Conservation (phyloP, 805 yeast species). For the Ogataea haglerorum region DNA sequence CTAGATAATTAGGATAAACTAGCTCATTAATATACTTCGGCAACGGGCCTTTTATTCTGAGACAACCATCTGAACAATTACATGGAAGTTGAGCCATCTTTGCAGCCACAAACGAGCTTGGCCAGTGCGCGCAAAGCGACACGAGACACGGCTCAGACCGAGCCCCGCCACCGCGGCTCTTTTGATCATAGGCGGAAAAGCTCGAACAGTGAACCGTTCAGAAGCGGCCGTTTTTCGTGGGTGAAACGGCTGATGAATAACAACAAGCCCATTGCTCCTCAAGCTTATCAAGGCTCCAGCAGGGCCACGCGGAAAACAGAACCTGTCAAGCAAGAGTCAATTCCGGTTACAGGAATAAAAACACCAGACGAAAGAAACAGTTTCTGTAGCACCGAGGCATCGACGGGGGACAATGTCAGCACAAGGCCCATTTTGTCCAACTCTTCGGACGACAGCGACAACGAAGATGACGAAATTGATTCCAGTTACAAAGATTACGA, state of each 20-base stretch:
- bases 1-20: background rate
- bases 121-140: background rate
- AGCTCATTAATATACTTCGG: constrained; percentile 1
- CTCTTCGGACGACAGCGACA: constrained; percentile 31
- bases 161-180: constrained; percentile 3
- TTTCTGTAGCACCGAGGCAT: constrained; percentile 18
- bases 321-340: background rate
- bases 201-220: constrained; percentile 3
- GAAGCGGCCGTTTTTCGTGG: constrained; percentile 33
- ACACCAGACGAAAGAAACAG: constrained; percentile 15
- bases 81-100: constrained; percentile 1
- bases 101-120: background rate
- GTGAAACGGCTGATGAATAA: constrained; percentile 34
- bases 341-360: background rate
- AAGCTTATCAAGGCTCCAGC: background rate
- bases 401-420: constrained; percentile 36
- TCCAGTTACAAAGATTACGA: constrained; percentile 18
- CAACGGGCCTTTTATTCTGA: background rate
- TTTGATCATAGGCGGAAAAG: constrained; percentile 8
- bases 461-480: constrained; percentile 17
- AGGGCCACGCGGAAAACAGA: background rate
- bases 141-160: background rate
- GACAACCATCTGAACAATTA: background rate
- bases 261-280: constrained; percentile 13
- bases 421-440: constrained; percentile 48